These are phyloP conservation scores for Nemania sp. DNA, from an alignment of 2,329 filamentous ascomycete genomes.

Conservation along the genomic window DNA sequence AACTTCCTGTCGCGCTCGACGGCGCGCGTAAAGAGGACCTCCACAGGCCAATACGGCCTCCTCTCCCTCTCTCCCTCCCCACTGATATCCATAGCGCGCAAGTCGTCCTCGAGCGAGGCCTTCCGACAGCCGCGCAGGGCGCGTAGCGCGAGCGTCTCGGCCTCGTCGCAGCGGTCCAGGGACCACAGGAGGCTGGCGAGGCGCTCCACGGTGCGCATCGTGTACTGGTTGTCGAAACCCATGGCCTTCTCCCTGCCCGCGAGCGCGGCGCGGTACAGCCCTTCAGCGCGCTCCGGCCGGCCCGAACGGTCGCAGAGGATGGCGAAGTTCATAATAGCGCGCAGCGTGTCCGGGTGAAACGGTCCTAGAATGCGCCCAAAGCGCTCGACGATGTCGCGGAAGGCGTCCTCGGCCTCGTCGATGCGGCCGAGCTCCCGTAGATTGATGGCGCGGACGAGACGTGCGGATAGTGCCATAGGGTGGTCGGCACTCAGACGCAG, in stretches of 20 bases:
- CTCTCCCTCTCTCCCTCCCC: background rate
- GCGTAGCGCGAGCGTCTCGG: constrained; percentile 9
- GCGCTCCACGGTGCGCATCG: constrained; percentile 19
- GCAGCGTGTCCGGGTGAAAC: constrained; percentile 18
- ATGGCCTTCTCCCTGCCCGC: constrained; percentile 19
- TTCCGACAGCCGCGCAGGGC: constrained; percentile 9
- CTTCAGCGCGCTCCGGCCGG: constrained; percentile 8
- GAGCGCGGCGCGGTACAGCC: constrained; percentile 15
- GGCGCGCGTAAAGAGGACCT: constrained; percentile 13
- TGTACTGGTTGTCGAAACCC: constrained; percentile 19
- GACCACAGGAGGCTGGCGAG: constrained; percentile 17
- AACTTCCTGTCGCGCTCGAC: constrained; percentile 16
- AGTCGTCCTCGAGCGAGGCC: constrained; percentile 7
- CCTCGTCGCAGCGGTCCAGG: constrained; percentile 19
- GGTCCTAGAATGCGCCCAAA: constrained; percentile 17
- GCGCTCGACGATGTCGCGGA: constrained; percentile 23
- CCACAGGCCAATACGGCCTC: constrained; percentile 17
- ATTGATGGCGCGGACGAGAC: constrained; percentile 22
- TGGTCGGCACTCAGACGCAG: constrained; percentile 17
- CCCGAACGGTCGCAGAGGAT: constrained; percentile 16
- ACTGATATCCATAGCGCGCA: background rate
- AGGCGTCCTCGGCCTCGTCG: constrained; percentile 22
- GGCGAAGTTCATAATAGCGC: constrained; percentile 23
- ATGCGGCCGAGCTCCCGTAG: constrained; percentile 13
- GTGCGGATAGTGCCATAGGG: constrained; percentile 18